These are phyloP conservation scores for Hypoxylon perforatum DNA, from an alignment of 495 filamentous ascomycete genomes.

Conservation along the genomic window DNA sequence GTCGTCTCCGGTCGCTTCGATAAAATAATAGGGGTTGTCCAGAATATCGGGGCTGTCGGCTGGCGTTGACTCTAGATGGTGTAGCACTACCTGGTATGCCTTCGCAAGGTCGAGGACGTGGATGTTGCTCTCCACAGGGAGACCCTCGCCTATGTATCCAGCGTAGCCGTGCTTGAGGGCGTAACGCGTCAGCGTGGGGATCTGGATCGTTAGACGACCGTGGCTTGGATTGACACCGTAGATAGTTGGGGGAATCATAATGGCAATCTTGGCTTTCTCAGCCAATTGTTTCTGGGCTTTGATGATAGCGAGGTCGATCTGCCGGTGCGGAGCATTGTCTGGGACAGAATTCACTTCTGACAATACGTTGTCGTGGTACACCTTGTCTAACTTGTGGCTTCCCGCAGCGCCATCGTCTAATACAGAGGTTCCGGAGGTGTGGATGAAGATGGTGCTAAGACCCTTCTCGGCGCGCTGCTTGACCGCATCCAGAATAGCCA, in stretches of 20 bases:
- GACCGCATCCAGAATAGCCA: conserved; percentile 51
- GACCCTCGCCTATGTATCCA: conserved; percentile 71
- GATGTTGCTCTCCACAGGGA: conserved; percentile 75
- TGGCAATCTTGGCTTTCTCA: conserved; percentile 66
- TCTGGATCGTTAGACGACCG: conserved; percentile 72
- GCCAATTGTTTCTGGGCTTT: conserved; percentile 44
- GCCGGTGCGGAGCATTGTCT: conserved; percentile 52
- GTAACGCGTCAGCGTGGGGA: conserved; percentile 63
- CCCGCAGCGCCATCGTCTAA: conserved; percentile 39
- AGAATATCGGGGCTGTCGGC: conserved; percentile 67
- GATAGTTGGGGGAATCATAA: conserved; percentile 81
- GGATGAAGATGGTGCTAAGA: conserved; percentile 51
- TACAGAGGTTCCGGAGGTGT: conserved; percentile 49
- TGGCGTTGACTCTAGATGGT: conserved; percentile 68
- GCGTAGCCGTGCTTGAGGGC: conserved; percentile 71
- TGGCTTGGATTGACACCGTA: conserved; percentile 64
- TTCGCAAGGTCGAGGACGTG: conserved; percentile 78
- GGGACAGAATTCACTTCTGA: conserved; percentile 50
- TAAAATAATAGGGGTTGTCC: conserved; percentile 76
- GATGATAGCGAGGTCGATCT: conserved; percentile 54
- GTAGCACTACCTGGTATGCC: conserved; percentile 66
- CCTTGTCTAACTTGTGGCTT: conserved; percentile 41
- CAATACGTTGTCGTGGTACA: conserved; percentile 49
- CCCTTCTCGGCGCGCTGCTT: conserved; percentile 42
- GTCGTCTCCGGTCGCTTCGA: conserved; percentile 66